phyloP scores from a whole-genome alignment of 73 alveolate genomes.

The Blepharisma stoltei region DNA sequence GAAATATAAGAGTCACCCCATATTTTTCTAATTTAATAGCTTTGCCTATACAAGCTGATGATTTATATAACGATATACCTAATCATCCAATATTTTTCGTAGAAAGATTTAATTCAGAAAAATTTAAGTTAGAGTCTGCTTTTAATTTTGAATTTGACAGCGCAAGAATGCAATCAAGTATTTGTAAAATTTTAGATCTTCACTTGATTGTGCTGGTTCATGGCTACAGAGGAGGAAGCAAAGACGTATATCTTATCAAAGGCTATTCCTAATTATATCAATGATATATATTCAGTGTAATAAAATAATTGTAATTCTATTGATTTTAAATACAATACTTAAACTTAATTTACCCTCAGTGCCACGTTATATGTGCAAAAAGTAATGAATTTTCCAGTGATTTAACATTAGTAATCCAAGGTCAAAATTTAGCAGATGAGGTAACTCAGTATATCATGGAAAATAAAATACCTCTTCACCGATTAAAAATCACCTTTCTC shows the following conservation, averaged over 20 bases:
- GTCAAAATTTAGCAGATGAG: conserved; percentile 89
- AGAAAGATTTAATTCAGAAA: too few species aligned
- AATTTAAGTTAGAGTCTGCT: conserved; percentile 19
- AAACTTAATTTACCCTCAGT: conserved; percentile 84
- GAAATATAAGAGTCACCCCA: conserved; percentile 42
- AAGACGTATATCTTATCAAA: conserved; percentile 90
- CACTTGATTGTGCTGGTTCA: conserved; percentile 95
- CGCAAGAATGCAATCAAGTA: conserved; percentile 60
- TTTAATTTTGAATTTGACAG: conserved; percentile 36
- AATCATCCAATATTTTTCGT: conserved; percentile 65
- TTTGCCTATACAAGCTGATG: conserved; percentile 50
- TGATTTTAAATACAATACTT: too few species aligned
- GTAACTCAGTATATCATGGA: conserved; percentile 70
- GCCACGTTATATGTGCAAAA: conserved; percentile 75
- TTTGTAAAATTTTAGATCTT: conserved; percentile 52
- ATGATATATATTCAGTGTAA: too few species aligned
- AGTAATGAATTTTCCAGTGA: conserved; percentile 95
- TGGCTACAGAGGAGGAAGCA: conserved; percentile 93
- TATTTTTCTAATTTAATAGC: conserved; percentile 43
- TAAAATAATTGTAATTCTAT: too few species aligned
- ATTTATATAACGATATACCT: conserved; percentile 43
- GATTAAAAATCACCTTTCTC: conserved; percentile 87
- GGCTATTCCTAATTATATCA: too few species aligned
- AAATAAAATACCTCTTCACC: conserved; percentile 71
- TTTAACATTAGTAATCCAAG: conserved; percentile 86